phyloP scores from a whole-genome alignment of 441 rosid genomes.

The Corymbia calophylla region DNA sequence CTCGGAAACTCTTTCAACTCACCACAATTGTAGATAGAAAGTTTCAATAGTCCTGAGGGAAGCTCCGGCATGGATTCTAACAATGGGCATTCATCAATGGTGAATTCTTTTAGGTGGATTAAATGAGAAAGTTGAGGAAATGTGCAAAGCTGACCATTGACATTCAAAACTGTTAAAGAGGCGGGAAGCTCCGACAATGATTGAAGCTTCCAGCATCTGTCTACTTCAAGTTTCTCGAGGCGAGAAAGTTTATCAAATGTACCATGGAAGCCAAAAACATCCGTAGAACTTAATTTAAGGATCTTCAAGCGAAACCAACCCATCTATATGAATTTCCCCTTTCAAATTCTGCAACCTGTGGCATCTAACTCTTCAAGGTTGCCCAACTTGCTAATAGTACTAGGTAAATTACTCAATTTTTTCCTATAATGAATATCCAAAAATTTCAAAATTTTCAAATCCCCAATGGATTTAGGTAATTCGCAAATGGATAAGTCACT shows the following conservation, averaged over 20 bases:
- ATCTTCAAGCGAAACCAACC: background rate
- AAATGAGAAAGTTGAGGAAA: background rate
- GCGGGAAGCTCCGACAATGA: background rate
- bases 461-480: background rate
- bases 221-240: background rate
- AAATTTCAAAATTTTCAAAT: background rate
- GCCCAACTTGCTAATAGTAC: background rate
- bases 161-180: fast-evolving
- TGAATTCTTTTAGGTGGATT: background rate
- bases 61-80: fast-evolving
- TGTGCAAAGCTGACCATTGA: fast-evolving
- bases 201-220: fast-evolving
- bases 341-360: fast-evolving
- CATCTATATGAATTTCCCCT: background rate
- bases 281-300: background rate
- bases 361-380: fast-evolving
- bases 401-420: background rate
- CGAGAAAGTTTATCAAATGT: fast-evolving
- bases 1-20: background rate
- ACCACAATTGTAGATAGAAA: background rate
- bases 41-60: background rate
- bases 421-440: fast-evolving
- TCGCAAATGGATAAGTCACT: background rate
- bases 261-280: fast-evolving
- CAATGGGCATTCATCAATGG: fast-evolving